phyloP scores from a whole-genome alignment of 305 asterid species.

The Fraxinus greggii region DNA sequence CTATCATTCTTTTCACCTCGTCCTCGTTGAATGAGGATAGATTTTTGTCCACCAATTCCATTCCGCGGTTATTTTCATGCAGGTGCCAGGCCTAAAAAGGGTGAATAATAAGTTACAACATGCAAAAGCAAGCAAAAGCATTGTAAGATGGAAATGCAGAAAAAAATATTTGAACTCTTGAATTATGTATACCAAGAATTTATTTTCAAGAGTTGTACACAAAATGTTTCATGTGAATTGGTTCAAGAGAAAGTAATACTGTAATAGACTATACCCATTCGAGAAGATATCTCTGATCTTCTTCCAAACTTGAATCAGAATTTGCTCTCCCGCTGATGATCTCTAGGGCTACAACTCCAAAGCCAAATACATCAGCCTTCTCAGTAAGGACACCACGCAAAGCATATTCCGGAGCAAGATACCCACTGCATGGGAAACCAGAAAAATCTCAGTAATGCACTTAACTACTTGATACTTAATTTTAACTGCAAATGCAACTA shows the following conservation, averaged over 20 bases:
- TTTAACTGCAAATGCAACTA: neutral
- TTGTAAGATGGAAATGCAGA: neutral
- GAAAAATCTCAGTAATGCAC: neutral
- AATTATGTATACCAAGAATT: neutral
- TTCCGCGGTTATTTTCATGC: conserved; percentile 40
- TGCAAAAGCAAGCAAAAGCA: neutral
- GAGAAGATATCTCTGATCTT: conserved; percentile 43
- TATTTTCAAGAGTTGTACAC: neutral
- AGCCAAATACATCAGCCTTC: conserved; percentile 49
- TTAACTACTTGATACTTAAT: neutral
- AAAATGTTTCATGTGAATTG: neutral
- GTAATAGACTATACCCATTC: conserved; percentile 47
- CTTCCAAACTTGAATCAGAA: conserved; percentile 37
- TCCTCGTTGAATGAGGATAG: conserved; percentile 29
- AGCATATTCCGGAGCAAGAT: conserved; percentile 55
- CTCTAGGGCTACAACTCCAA: conserved; percentile 45
- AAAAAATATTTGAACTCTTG: neutral
- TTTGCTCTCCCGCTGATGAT: conserved; percentile 43
- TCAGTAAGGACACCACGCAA: conserved; percentile 49
- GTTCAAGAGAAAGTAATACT: neutral
- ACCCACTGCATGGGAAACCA: conserved; percentile 21
- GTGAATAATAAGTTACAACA: neutral
- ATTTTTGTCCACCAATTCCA: conserved; percentile 42
- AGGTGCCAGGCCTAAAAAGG: conserved; percentile 54
- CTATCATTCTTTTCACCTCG: conserved; percentile 46